Conservation (phyloP, 1,284 basidiomycete species). For the Austroboletus olivaceoglutinosus region DNA sequence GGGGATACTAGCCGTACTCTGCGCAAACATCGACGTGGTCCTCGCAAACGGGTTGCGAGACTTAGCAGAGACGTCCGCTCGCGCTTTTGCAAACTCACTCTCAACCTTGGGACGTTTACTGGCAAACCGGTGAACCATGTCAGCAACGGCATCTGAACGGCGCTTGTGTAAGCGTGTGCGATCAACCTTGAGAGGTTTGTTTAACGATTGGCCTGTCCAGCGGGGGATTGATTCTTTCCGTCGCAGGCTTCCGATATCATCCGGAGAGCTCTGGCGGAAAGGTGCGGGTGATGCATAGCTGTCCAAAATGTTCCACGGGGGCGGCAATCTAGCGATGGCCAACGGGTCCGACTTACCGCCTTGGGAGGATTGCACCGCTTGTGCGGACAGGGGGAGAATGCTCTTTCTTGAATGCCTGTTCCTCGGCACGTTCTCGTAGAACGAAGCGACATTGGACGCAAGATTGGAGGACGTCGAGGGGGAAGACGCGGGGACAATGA, state of each 20-base stretch:
- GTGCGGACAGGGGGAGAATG: constrained; percentile 20
- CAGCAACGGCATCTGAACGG: constrained; percentile 16
- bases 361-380: constrained; percentile 15
- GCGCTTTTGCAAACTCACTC: constrained; percentile 24
- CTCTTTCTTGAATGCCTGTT: not conserved
- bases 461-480: not conserved
- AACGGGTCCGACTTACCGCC: constrained; percentile 19
- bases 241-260: not conserved
- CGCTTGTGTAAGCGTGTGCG: constrained; percentile 28
- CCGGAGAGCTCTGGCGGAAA: not conserved
- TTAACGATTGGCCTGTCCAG: constrained; percentile 5
- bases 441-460: constrained; percentile 19
- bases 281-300: not conserved
- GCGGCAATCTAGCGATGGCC: constrained; percentile 30
- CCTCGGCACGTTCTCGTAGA: constrained; percentile 13
- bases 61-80: not conserved
- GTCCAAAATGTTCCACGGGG: constrained; percentile 24
- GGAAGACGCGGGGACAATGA: not conserved
- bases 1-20: not conserved
- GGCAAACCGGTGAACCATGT: constrained; percentile 22
- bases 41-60: constrained; percentile 25
- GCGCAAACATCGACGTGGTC: constrained; percentile 23
- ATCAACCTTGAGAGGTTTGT: constrained; percentile 18
- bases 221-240: not conserved
- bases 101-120: constrained; percentile 25